Evolutionary conservation across 2,329 filamentous ascomycete genomes (phyloP), one percentile per base, ranked within the genome.

Genomic region (Fusarium avenaceum): DNA sequence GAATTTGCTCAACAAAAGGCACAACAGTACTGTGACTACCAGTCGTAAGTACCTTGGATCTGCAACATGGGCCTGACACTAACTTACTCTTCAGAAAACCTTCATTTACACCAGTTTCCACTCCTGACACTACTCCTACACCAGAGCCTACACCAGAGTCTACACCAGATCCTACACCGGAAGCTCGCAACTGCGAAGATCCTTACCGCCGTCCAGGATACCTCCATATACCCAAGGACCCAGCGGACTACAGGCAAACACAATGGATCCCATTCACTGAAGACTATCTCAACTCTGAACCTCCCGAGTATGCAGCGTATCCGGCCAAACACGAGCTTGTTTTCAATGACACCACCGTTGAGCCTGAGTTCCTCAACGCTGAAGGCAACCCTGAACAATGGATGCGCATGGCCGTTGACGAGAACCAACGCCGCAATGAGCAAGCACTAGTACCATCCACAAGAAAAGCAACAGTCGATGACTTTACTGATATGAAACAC

Each of bases 261-360:
- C 52, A 39, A 43, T 70, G 60, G 54, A 70, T 70, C 4, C 63
- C 67, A 1, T 70, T 65, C 48, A 65, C 59, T 0, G 42, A 65
- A 9, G 63, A 58, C 3, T 94, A 92, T 65, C 83, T 87, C 0
- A 90, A 93, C 62, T 87, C 90, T 6, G 75, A 82, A 2, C 76
- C 80, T 0, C 85, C 85, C 0, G 72, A 81, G 6, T 72, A 81
- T 2, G 75, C 91, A 7, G 71, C 77, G 9, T 65, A 79, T 5
- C 77, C 80, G 26, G 62, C 70, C 0, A 47, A 45, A 6, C 51
- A 65, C 4, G 79, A 87, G 1, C 87, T 92, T 19, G 92, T 93
- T 77, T 90, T 89, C 8, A 93, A 93, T 70, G 90, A 90, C 22
- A 90, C 89, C 0, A 76, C 82, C 3, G 75, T 68, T 10, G 67